Conservation (phyloP, 352 stramenopile genomes). For the Pythium scleroteichum region DNA sequence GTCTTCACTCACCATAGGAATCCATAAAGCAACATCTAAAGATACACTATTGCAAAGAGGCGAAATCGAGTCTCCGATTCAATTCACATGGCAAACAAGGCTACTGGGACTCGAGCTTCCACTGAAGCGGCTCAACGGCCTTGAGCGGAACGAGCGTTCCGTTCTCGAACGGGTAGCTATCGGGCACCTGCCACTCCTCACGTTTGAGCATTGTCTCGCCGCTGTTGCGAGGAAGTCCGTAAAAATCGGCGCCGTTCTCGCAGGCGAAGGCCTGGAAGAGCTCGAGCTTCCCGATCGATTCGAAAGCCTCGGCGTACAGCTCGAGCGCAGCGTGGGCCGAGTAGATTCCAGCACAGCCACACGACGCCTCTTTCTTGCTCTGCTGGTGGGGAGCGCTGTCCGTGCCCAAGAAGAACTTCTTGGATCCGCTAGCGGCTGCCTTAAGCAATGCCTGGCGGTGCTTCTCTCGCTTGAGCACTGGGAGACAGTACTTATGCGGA, state of each 20-base stretch:
- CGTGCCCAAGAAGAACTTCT: conserved; percentile 99
- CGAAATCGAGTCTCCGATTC: neutral
- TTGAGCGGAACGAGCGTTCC: conserved; percentile 90
- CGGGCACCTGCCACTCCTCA: conserved; percentile 90
- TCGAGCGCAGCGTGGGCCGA: conserved; percentile 96
- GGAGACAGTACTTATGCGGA: conserved; percentile 99
- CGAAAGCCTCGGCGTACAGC: conserved; percentile 98
- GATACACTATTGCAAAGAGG: neutral
- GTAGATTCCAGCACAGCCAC: conserved; percentile 96
- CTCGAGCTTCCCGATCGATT: conserved; percentile 90
- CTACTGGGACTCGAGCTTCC: conserved; percentile 69
- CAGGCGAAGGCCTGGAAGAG: conserved; percentile 95
- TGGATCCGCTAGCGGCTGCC: conserved; percentile 89
- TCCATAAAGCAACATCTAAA: conserved; percentile 2
- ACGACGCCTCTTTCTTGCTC: conserved; percentile 90
- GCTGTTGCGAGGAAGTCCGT: conserved; percentile 92
- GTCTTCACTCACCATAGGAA: neutral
- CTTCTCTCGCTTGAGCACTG: conserved; percentile 97
- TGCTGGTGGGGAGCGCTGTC: conserved; percentile 96
- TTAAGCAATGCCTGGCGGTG: conserved; percentile 91
- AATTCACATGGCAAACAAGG: neutral
- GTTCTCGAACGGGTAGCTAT: conserved; percentile 90
- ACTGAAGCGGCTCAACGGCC: conserved; percentile 91
- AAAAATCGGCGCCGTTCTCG: conserved; percentile 96
- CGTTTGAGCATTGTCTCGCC: conserved; percentile 87